Evolutionary conservation across 306 rosid species (phyloP).

Genomic region (Biancaea sappan): DNA sequence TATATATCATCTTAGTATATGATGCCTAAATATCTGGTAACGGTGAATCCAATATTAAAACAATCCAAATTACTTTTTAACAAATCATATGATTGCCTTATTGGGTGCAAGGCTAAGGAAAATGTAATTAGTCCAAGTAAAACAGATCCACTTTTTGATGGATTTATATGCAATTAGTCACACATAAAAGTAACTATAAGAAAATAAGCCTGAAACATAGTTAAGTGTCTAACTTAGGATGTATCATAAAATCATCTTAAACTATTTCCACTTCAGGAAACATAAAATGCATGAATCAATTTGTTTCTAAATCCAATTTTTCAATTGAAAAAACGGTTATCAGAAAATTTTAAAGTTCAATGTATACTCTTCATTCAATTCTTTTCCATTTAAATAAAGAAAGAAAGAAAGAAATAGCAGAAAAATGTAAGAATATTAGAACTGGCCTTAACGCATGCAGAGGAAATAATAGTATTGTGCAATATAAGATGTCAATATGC

Average conservation of each 20-base stretch:
- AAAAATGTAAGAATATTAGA: background rate
- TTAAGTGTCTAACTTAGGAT: background rate
- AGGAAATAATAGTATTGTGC: constrained; percentile 25
- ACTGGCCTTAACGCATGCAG: background rate
- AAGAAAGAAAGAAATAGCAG: background rate
- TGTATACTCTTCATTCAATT: background rate
- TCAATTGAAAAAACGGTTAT: background rate
- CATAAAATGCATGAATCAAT: background rate
- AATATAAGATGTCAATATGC: constrained; percentile 23
- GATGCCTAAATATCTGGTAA: background rate
- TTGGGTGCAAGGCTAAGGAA: no score
- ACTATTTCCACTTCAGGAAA: background rate
- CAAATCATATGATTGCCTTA: background rate
- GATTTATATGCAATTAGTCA: background rate
- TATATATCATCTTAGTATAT: background rate
- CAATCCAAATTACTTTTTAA: background rate
- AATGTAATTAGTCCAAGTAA: background rate
- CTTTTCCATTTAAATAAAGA: background rate
- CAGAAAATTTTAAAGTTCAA: background rate
- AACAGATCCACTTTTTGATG: background rate
- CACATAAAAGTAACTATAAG: background rate
- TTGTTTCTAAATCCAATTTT: background rate
- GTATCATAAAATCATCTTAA: background rate
- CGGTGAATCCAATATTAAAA: background rate
- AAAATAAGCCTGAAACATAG: background rate